A percentile compares a stretch with the other conserved stretches of the same genome.
phyloP scores from a whole-genome alignment of 1,284 basidiomycete species.

The Agroathelia rolfsii region DNA sequence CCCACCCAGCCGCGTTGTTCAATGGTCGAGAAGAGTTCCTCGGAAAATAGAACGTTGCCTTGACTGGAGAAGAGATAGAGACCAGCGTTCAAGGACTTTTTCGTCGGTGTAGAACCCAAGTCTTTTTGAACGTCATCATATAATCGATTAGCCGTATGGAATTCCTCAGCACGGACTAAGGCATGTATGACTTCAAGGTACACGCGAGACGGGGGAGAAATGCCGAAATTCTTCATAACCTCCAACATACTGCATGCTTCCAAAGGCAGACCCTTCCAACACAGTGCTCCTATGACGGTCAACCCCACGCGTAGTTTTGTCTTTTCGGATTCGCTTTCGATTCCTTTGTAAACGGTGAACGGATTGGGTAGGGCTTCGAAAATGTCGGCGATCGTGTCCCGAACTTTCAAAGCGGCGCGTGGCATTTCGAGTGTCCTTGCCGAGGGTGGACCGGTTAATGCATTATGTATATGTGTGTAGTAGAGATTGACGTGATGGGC shows the following conservation, averaged over 20 bases:
- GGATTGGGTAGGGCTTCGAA: conserved; percentile 28
- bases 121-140: conserved; percentile 18
- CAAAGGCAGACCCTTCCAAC: conserved; percentile 20
- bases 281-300: conserved; percentile 32
- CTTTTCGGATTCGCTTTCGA: conserved; percentile 17
- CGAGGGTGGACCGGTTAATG: too few species aligned
- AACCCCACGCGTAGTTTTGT: conserved; percentile 24
- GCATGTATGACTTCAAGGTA: conserved; percentile 32
- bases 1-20: conserved; percentile 19
- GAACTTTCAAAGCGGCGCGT: conserved; percentile 14
- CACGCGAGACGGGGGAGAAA: conserved; percentile 21
- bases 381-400: conserved; percentile 21
- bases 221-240: conserved; percentile 27
- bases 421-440: background rate
- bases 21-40: conserved; percentile 33
- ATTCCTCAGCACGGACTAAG: conserved; percentile 30
- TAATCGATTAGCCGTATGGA: conserved; percentile 35
- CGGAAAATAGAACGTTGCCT: conserved; percentile 35
- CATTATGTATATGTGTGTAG: too few species aligned
- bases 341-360: conserved; percentile 21
- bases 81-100: conserved; percentile 32
- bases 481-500: too few species aligned
- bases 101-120: conserved; percentile 12
- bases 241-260: conserved; percentile 35
- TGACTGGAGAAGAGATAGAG: conserved; percentile 41